phyloP scores from a whole-genome alignment of 192 early-diverging fungal species.

The Rhizophagus clarus region DNA sequence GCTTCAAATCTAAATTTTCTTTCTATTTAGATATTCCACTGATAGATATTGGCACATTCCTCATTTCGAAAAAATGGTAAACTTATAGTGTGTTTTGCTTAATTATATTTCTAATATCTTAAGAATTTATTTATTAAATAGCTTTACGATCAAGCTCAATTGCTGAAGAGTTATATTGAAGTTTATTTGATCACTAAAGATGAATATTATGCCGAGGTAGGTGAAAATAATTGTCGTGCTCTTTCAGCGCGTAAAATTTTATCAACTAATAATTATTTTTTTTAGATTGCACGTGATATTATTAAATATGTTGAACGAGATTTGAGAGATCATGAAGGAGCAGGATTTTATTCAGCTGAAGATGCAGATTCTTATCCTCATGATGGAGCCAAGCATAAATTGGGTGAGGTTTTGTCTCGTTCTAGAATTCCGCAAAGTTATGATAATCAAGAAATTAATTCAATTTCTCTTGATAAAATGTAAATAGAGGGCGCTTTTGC shows the following conservation, averaged over 20 bases:
- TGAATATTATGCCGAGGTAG: conserved; percentile 43
- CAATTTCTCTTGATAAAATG: too few species aligned
- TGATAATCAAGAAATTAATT: too few species aligned
- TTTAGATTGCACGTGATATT: conserved; percentile 51
- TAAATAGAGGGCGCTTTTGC: conserved; percentile 64
- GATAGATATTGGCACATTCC: conserved; percentile 57
- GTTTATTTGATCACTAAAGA: conserved; percentile 53
- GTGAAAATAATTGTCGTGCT: neutral
- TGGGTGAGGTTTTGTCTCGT: conserved; percentile 37
- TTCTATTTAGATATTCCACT: conserved; percentile 29
- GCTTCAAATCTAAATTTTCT: neutral
- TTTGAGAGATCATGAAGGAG: conserved; percentile 43
- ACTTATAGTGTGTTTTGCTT: neutral
- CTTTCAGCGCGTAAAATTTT: neutral
- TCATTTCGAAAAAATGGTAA: conserved; percentile 70
- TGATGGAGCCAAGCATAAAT: conserved; percentile 42
- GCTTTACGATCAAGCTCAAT: conserved; percentile 71
- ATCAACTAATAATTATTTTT: neutral
- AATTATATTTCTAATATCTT: neutral
- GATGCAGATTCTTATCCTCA: conserved; percentile 64
- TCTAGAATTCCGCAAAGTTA: too few species aligned
- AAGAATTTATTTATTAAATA: neutral
- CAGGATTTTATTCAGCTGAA: conserved; percentile 67
- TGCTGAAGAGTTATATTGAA: conserved; percentile 49
- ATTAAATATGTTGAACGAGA: conserved; percentile 57